Evolutionary conservation across 2,329 filamentous ascomycete genomes (phyloP).

Genomic region (Monosporascus sp.): DNA sequence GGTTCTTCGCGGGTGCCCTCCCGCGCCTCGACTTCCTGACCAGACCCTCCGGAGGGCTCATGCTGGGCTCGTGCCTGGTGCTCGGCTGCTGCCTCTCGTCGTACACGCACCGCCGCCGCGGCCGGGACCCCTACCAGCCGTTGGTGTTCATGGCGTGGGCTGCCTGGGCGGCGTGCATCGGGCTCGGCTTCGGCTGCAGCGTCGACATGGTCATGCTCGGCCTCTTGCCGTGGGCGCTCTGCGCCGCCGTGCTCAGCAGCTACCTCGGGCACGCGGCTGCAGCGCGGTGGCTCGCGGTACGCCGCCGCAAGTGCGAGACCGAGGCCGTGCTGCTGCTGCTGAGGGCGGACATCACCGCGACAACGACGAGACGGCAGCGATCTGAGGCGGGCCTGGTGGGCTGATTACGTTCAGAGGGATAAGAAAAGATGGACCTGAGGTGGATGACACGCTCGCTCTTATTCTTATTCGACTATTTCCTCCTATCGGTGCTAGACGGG

Average conservation of each 20-base stretch:
- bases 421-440: no score
- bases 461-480: no score
- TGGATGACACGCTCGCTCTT: no score
- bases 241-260: slow-evolving; percentile 19
- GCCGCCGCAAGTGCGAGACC: no score
- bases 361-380: no score
- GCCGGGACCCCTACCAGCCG: slow-evolving; percentile 17
- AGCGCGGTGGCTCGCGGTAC: not conserved
- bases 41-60: slow-evolving; percentile 11
- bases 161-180: slow-evolving; percentile 14
- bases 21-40: slow-evolving; percentile 5
- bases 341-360: no score
- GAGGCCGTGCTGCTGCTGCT: no score
- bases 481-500: no score
- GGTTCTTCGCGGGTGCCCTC: no score
- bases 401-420: no score
- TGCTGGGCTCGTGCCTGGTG: slow-evolving; percentile 18
- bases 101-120: slow-evolving; percentile 16
- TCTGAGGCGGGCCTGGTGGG: no score
- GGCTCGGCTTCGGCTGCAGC: slow-evolving; percentile 12
- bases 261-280: slow-evolving; percentile 12
- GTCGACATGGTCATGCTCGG: slow-evolving; percentile 16
- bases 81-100: slow-evolving; percentile 22
- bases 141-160: slow-evolving; percentile 16
- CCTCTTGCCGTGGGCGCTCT: slow-evolving; percentile 19